A percentile compares a stretch with the other conserved stretches of the same genome.
Conservation (phyloP, 108 stramenopile genomes). For the Aurantiochytrium sp. region DNA sequence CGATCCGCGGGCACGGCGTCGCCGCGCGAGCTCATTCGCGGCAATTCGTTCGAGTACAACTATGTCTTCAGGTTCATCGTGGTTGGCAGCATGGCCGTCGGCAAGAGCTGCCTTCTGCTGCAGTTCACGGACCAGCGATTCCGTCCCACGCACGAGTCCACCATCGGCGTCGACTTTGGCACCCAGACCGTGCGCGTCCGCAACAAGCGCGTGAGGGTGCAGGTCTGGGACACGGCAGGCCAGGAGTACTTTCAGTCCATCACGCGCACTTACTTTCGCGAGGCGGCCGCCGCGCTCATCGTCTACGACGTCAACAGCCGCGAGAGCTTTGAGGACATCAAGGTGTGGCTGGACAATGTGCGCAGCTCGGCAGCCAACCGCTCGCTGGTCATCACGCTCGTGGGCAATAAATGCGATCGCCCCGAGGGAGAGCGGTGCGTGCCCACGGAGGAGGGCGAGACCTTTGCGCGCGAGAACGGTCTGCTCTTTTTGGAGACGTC, state of each 20-base stretch:
- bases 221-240: slow-evolving; percentile 55
- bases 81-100: slow-evolving; percentile 58
- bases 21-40: background rate
- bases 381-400: background rate
- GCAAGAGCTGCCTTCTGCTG: slow-evolving; percentile 96
- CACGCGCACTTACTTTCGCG: background rate
- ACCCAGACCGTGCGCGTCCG: slow-evolving; percentile 87
- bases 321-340: background rate
- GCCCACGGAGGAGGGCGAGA: background rate
- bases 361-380: background rate
- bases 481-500: slow-evolving; percentile 3
- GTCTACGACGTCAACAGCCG: slow-evolving; percentile 11
- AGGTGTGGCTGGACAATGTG: slow-evolving; percentile 8
- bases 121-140: slow-evolving; percentile 99
- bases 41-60: slow-evolving; percentile 5
- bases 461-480: slow-evolving; percentile 4
- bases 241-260: slow-evolving; percentile 18
- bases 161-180: slow-evolving; percentile 99
- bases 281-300: background rate
- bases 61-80: slow-evolving; percentile 7
- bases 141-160: slow-evolving; percentile 96
- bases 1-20: background rate
- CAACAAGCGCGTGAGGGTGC: slow-evolving; percentile 80
- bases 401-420: background rate
- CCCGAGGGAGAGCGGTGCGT: background rate